These are phyloP conservation scores for Achaetomiella virescens DNA, from an alignment of 495 filamentous ascomycete genomes.

Conservation along the genomic window DNA sequence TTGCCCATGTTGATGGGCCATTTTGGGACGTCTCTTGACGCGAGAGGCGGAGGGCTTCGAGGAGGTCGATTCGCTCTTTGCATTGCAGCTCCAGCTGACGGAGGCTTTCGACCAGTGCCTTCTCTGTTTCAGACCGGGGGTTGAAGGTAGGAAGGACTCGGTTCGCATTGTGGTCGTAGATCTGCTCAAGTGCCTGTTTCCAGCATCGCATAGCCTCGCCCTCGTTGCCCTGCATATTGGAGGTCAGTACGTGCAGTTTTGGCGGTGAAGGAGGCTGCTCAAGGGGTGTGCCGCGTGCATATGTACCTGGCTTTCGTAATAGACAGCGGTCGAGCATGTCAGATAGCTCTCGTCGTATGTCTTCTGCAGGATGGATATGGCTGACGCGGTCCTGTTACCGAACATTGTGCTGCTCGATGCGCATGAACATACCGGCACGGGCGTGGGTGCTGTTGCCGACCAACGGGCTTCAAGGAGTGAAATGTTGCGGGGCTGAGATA, in stretches of 20 bases:
- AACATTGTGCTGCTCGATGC: constrained; percentile 49
- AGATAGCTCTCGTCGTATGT: constrained; percentile 95
- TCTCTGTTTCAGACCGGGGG: constrained; percentile 79
- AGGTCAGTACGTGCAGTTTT: constrained; percentile 7
- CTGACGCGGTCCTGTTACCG: constrained; percentile 58
- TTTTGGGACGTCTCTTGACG: constrained; percentile 51
- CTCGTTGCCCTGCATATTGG: constrained; percentile 71
- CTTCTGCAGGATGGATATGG: constrained; percentile 80
- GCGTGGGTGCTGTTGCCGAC: background rate
- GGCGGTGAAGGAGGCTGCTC: background rate
- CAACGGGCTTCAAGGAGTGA: background rate
- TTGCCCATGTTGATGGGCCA: constrained; percentile 14
- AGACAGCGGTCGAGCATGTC: constrained; percentile 88
- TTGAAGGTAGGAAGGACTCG: constrained; percentile 61
- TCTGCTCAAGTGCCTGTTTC: constrained; percentile 84
- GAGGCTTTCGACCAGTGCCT: constrained; percentile 72
- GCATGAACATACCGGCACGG: constrained; percentile 12
- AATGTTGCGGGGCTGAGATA: background rate
- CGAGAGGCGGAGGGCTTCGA: constrained; percentile 74
- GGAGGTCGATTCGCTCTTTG: constrained; percentile 84
- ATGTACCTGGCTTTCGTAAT: constrained; percentile 81
- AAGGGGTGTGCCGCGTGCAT: constrained; percentile 5
- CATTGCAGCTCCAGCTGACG: constrained; percentile 82
- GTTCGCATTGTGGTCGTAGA: constrained; percentile 80
- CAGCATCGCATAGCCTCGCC: constrained; percentile 86